A percentile compares a stretch with the other conserved stretches of the same genome.
phyloP scores from a whole-genome alignment of 331 rosid genomes.

The Acacia pycnantha region DNA sequence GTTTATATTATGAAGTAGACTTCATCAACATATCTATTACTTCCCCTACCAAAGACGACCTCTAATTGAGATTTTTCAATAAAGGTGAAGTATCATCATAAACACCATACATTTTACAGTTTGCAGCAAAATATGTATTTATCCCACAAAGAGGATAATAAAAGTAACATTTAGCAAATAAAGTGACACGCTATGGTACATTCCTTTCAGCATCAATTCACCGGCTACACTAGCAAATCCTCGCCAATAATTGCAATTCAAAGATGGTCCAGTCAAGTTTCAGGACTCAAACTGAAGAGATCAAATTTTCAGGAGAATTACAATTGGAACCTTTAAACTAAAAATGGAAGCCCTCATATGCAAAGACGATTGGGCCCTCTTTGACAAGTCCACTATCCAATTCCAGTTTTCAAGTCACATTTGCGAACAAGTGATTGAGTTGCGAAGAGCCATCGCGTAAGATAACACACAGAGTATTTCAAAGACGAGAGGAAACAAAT shows the following conservation, averaged over 20 bases:
- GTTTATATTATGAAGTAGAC: neutral
- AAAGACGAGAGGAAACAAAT: constrained; percentile 9
- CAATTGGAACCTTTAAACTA: neutral
- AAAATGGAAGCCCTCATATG: neutral
- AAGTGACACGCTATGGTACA: neutral
- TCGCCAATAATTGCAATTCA: neutral
- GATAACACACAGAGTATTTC: neutral
- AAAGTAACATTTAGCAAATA: constrained; percentile 10
- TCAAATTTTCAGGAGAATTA: neutral
- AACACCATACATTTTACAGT: neutral
- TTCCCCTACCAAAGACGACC: neutral
- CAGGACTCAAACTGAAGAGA: constrained; percentile 9
- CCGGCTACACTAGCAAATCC: neutral
- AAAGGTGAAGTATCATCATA: neutral
- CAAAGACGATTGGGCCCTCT: neutral
- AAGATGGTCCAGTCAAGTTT: neutral
- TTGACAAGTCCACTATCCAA: neutral
- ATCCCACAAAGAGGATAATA: neutral
- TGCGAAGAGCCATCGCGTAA: neutral
- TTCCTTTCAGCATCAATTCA: neutral
- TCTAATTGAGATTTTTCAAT: neutral
- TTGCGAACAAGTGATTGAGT: neutral
- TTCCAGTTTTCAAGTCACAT: neutral
- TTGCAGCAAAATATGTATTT: neutral
- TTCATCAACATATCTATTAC: neutral